Conservation (phyloP, 2,329 filamentous ascomycete species). For the Verticillium zaregamsianum region DNA sequence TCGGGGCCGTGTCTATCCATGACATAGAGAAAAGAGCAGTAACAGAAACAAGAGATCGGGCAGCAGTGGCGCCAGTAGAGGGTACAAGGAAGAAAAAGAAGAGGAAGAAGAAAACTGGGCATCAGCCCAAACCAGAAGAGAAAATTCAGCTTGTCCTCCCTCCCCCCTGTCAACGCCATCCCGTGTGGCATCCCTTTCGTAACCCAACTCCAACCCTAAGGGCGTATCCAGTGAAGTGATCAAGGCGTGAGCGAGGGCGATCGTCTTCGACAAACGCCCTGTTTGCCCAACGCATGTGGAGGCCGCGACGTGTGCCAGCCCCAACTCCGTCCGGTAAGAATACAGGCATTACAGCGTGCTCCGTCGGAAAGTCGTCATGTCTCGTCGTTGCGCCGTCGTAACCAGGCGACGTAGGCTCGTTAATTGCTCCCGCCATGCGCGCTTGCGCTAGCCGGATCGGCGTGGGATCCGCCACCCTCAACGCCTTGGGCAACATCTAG, state of each 20-base stretch:
- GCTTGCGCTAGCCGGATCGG: neutral
- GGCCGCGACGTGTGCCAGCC: neutral
- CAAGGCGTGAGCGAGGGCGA: neutral
- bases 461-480: constrained; percentile 23
- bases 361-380: neutral
- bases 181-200: constrained; percentile 2
- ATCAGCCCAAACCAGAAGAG: neutral
- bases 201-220: neutral
- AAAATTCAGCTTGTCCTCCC: constrained; percentile 1
- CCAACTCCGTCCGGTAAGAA: neutral
- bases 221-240: neutral
- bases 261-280: neutral
- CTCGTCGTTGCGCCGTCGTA: neutral
- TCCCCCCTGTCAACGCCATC: neutral
- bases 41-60: neutral
- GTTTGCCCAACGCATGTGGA: neutral
- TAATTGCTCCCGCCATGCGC: neutral
- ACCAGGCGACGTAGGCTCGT: neutral
- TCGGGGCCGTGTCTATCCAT: neutral
- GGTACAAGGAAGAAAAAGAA: neutral
- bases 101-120: neutral
- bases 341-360: neutral
- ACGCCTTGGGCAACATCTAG: constrained; percentile 41
- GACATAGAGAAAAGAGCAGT: neutral
- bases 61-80: neutral